Percentiles rank a stretch among this genome's conserved stretches.
Conservation (phyloP, 2,329 filamentous ascomycete genomes). For the Colletotrichum filicis region DNA sequence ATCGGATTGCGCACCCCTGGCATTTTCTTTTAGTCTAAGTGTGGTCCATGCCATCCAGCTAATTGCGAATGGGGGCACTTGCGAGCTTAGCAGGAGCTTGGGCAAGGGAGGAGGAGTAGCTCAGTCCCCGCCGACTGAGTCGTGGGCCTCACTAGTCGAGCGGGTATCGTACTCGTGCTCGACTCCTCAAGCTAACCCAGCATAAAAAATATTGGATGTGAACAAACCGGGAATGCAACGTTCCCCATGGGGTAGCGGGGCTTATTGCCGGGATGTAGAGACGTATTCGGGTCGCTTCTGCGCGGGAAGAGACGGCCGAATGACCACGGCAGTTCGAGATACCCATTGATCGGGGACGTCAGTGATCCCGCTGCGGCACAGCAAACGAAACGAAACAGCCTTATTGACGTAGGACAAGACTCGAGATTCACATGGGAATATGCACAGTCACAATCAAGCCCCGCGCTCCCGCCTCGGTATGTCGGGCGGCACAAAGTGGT, state of each 20-base stretch:
- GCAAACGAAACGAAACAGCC: constrained; percentile 1
- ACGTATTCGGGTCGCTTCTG: background rate
- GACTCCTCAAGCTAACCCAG: background rate
- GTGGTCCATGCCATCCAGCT: constrained; percentile 5
- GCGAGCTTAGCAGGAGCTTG: background rate
- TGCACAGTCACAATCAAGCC: constrained; percentile 1
- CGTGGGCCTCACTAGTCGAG: constrained; percentile 13
- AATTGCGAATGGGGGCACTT: constrained; percentile 8
- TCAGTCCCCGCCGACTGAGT: constrained; percentile 23
- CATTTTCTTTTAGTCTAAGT: background rate
- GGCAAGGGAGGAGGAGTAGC: background rate
- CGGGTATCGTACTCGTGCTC: constrained; percentile 12
- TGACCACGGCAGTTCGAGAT: constrained; percentile 21
- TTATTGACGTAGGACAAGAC: constrained; percentile 13
- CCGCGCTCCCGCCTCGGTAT: constrained; percentile 20
- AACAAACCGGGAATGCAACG: constrained; percentile 18
- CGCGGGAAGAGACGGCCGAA: constrained; percentile 12
- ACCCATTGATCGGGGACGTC: background rate
- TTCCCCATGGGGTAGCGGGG: constrained; percentile 34
- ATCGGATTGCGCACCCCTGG: background rate
- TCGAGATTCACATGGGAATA: constrained; percentile 29
- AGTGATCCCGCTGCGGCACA: constrained; percentile 1
- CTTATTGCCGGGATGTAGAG: background rate
- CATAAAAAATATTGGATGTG: background rate
- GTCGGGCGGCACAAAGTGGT: constrained; percentile 15